Evolutionary conservation across 345 rosid species (phyloP).

Genomic region (Crucihimalaya himalaica): DNA sequence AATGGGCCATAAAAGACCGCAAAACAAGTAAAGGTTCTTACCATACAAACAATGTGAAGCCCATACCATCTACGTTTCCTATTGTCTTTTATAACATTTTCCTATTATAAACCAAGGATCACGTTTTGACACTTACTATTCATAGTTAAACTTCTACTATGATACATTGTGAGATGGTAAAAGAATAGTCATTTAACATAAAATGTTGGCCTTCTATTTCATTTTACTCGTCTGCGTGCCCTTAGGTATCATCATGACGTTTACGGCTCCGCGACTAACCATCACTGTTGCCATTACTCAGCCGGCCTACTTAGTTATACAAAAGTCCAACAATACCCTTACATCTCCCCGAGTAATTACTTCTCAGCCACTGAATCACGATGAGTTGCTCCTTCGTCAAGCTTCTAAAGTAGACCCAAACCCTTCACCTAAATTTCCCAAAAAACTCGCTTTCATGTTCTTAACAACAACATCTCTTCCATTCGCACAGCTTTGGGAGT

Average conservation of each 20-base stretch:
- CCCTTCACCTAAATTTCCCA: conserved; percentile 30
- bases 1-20: conserved; percentile 1
- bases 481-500: conserved; percentile 68
- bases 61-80: conserved; percentile 12
- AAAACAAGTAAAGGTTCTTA: conserved; percentile 10
- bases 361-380: conserved; percentile 42
- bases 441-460: conserved; percentile 74
- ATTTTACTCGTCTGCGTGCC: conserved; percentile 66
- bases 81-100: background rate
- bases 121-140: background rate
- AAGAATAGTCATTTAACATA: background rate
- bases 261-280: conserved; percentile 39
- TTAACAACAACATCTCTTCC: conserved; percentile 62
- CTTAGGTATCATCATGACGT: conserved; percentile 54
- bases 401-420: conserved; percentile 48
- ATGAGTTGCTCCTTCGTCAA: conserved; percentile 46
- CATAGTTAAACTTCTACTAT: background rate
- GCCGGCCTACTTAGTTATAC: conserved; percentile 1
- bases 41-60: conserved; percentile 35
- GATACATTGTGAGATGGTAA: background rate
- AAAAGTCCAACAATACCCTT: background rate
- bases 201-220: conserved; percentile 36
- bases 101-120: background rate
- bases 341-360: conserved; percentile 12
- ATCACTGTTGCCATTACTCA: conserved; percentile 28